These are phyloP conservation scores for Mucor lusitanicus DNA, from an alignment of 371 early-diverging fungal genomes.

Conservation along the genomic window DNA sequence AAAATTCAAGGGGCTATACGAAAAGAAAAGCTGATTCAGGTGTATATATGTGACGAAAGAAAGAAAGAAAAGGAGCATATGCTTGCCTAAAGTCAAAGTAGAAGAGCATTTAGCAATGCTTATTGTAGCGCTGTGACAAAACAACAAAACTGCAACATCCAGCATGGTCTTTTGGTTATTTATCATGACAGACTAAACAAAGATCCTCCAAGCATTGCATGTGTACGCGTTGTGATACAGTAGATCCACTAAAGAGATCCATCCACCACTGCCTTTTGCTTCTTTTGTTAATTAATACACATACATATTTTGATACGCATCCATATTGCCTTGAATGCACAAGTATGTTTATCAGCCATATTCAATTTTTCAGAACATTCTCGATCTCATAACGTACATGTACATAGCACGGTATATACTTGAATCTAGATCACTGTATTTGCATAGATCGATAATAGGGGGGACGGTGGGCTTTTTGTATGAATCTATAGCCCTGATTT, in stretches of 20 bases:
- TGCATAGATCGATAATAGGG: too few species aligned
- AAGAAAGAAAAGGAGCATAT: background rate
- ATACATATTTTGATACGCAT: background rate
- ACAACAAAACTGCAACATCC: background rate
- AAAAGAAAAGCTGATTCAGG: too few species aligned
- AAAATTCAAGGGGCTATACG: background rate
- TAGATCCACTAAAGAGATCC: background rate
- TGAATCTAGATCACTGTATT: too few species aligned
- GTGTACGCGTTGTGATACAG: background rate
- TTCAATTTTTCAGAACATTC: too few species aligned
- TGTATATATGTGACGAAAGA: background rate
- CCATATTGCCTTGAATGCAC: too few species aligned
- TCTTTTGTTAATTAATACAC: background rate
- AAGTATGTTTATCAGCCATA: too few species aligned
- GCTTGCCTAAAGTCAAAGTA: background rate
- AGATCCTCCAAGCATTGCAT: background rate
- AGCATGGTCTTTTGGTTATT: background rate
- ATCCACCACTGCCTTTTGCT: background rate
- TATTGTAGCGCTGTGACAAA: background rate
- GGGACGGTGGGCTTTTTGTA: too few species aligned
- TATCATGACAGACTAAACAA: background rate
- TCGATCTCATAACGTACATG: too few species aligned
- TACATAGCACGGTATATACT: too few species aligned
- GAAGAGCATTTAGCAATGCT: background rate
- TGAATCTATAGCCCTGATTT: too few species aligned